Base-by-base conservation (phyloP, 164 flowering plant genomes). In the Umbellularia californica region DNA sequence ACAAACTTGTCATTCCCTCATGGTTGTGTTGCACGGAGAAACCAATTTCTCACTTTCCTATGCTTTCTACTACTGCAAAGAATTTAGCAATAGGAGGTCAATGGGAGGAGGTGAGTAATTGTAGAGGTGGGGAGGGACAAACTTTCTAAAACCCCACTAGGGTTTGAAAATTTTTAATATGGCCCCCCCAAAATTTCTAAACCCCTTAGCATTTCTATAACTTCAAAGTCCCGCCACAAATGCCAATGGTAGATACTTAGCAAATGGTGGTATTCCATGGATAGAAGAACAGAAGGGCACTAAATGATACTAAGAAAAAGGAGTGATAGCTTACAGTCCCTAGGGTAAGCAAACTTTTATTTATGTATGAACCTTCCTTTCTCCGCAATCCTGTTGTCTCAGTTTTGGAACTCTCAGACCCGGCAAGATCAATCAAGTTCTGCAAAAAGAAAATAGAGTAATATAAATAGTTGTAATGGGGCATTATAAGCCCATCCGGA, bases 351-450 rank as follows among this genome's bases (percentile, higher is more conserved):
- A 92, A 79, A 79, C 97, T 92, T 85, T 91, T 91, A 77, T 90
- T 91, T 74, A 91, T 91, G 83, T 87, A 91, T 65, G 96, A 91
- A 68, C 97, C 97, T 78, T 92, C 97, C 79, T 90, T 92, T 77
- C 97, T 84, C 33, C 94, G 80, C 77, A 90, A 73, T 28, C 97
- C 97, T 81, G 88, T 87, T 24, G 94, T 90, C 79, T 90, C 94
- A 63, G 92, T 80, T 82, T 90, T 90, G 51, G 92, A 90, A 82
- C 92, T 90, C 76, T 89, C 97, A 74, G 97, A 90, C 52, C 94
- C 93, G 50, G 97, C 97, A 75, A 92, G 93, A 84, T 92, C 97
- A 82, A 92, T 92, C 73, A 90, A 84, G 81, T 92, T 84, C 97
- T 90, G 84, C 83, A 85, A 68, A 68, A 67, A 70, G 73, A 79